Conservation (phyloP, 768 basidiomycete genomes). For the Boletus rubroflammeus region DNA sequence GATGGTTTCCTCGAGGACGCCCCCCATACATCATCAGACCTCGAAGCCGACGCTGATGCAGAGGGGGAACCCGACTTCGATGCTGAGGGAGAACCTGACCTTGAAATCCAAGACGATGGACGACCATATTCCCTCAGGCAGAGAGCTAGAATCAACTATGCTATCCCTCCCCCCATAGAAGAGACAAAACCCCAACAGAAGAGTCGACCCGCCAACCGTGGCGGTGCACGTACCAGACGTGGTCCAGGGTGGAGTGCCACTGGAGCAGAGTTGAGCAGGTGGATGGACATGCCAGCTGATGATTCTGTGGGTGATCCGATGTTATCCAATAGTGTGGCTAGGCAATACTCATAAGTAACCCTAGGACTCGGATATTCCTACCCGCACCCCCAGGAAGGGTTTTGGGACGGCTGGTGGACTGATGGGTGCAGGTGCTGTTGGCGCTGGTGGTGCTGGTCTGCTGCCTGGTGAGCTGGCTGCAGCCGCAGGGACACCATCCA, state of each 20-base stretch:
- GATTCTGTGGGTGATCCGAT: conserved; percentile 53
- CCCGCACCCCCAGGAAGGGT: conserved; percentile 67
- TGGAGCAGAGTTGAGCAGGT: conserved; percentile 72
- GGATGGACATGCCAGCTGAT: conserved; percentile 70
- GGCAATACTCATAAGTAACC: conserved; percentile 1
- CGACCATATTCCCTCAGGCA: conserved; percentile 58
- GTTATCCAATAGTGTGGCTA: background rate
- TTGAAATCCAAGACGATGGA: conserved; percentile 40
- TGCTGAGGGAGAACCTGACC: conserved; percentile 36
- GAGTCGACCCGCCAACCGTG: conserved; percentile 37
- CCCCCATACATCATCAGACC: conserved; percentile 39
- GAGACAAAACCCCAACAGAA: conserved; percentile 47
- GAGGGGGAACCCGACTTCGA: conserved; percentile 40
- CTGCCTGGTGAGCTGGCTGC: conserved; percentile 58
- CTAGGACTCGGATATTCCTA: conserved; percentile 70
- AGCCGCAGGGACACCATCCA: conserved; percentile 74
- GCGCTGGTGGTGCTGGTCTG: conserved; percentile 53
- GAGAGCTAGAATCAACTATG: conserved; percentile 67
- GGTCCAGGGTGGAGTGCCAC: conserved; percentile 74
- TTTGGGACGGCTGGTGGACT: conserved; percentile 52
- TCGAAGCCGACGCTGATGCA: conserved; percentile 34
- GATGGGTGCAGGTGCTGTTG: conserved; percentile 45
- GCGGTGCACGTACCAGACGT: conserved; percentile 39
- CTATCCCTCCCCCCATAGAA: conserved; percentile 77
- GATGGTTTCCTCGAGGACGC: conserved; percentile 60